Percentiles rank a stretch among this genome's conserved stretches.
phyloP scores from a whole-genome alignment of 257 asterid species.

The Ajuga chamaepitys region DNA sequence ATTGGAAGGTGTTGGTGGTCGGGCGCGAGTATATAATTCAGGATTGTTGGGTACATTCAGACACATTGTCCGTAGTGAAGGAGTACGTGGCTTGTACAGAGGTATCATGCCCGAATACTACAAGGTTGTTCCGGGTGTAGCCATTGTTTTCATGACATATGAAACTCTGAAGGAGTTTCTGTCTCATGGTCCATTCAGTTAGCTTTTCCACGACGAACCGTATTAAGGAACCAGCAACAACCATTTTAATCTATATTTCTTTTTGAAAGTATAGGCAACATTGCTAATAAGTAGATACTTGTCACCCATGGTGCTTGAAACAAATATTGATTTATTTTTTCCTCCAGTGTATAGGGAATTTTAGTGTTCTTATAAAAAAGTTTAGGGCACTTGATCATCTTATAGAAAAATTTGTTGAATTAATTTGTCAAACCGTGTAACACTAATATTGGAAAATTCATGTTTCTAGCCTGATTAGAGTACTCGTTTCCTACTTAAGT shows the following conservation, averaged over 20 bases:
- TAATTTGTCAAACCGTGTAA: background rate
- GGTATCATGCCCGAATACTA: conserved; percentile 93
- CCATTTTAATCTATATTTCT: conserved; percentile 27
- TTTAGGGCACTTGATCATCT: background rate
- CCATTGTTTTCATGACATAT: conserved; percentile 91
- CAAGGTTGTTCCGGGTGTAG: conserved; percentile 93
- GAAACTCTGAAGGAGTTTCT: conserved; percentile 78
- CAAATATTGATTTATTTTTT: no score
- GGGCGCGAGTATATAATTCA: conserved; percentile 70
- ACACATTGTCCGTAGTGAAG: conserved; percentile 63
- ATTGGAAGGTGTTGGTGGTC: conserved; percentile 87
- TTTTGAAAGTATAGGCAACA: conserved; percentile 5
- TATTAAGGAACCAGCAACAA: background rate
- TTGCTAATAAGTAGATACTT: conserved; percentile 20
- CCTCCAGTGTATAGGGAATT: no score
- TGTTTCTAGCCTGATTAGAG: no score
- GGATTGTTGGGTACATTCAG: conserved; percentile 67
- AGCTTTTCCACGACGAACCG: background rate
- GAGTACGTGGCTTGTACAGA: conserved; percentile 77
- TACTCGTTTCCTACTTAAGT: no score
- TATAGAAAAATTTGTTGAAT: background rate
- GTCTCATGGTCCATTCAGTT: conserved; percentile 46
- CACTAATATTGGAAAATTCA: background rate
- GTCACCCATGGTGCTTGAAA: background rate
- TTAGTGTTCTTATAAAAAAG: background rate